These are phyloP conservation scores for Fusarium neocosmosporiellum DNA, from an alignment of 2,329 filamentous ascomycete genomes.

Conservation along the genomic window DNA sequence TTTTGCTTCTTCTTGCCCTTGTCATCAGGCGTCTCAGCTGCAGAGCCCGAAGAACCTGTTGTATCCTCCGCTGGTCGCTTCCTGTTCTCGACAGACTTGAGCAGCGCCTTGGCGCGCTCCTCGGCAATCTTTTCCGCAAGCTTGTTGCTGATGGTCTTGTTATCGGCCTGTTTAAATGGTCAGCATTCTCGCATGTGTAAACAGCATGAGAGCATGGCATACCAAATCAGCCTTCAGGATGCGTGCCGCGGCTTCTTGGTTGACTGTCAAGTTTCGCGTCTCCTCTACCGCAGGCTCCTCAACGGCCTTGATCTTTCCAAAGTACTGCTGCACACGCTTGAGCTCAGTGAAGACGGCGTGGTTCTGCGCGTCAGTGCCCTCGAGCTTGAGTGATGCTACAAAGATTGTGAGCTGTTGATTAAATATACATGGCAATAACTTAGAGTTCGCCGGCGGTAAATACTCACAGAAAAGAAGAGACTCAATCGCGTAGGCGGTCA, in stretches of 20 bases:
- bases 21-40: slow-evolving; percentile 25
- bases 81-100: slow-evolving; percentile 58
- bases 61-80: slow-evolving; percentile 55
- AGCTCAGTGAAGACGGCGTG: slow-evolving; percentile 90
- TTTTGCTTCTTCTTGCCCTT: slow-evolving; percentile 50
- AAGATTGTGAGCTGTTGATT: not conserved
- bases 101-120: slow-evolving; percentile 63
- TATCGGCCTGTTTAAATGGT: slow-evolving; percentile 54
- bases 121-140: slow-evolving; percentile 67
- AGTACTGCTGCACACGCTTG: slow-evolving; percentile 88
- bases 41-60: slow-evolving; percentile 35
- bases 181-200: slow-evolving; percentile 21
- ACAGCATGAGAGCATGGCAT: slow-evolving; percentile 22
- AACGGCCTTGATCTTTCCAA: slow-evolving; percentile 85
- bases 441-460: accelerated
- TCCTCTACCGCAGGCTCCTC: slow-evolving; percentile 66
- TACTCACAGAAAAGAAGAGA: slow-evolving; percentile 83
- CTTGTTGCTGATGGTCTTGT: slow-evolving; percentile 63
- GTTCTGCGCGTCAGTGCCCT: slow-evolving; percentile 82
- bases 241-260: slow-evolving; percentile 82
- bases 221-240: slow-evolving; percentile 87
- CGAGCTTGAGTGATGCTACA: slow-evolving; percentile 77
- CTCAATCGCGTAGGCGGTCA: slow-evolving; percentile 89
- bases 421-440: not conserved
- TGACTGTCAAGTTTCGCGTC: slow-evolving; percentile 65